Conservation (phyloP, 108 stramenopile genomes). For the Cyclotella choctawhatcheeana region DNA sequence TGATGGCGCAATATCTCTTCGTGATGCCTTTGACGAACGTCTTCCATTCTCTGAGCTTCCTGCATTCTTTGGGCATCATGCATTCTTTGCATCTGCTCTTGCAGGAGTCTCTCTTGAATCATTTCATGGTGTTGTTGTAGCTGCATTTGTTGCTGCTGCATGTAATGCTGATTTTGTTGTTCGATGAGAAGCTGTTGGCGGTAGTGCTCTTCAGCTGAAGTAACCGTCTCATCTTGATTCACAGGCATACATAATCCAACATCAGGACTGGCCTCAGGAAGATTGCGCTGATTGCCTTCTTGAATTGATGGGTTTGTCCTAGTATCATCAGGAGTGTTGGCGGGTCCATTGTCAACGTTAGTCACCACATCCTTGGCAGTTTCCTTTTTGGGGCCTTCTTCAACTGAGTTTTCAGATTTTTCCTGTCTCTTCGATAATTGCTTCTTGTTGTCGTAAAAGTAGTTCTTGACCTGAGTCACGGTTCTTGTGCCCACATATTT, state of each 20-base stretch:
- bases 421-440: constrained; percentile 55
- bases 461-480: constrained; percentile 84
- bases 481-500: constrained; percentile 75
- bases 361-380: not conserved
- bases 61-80: constrained; percentile 15
- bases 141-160: constrained; percentile 31
- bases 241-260: constrained; percentile 6
- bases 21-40: constrained; percentile 9
- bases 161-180: constrained; percentile 20
- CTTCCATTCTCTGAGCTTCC: constrained; percentile 7
- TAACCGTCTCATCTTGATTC: constrained; percentile 2
- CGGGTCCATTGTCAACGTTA: not conserved
- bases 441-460: constrained; percentile 88
- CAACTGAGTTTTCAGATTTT: constrained; percentile 8
- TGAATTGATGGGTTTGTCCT: not conserved
- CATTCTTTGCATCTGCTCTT: constrained; percentile 16
- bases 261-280: not conserved
- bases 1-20: constrained; percentile 35
- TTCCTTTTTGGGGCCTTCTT: constrained; percentile 17
- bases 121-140: constrained; percentile 34
- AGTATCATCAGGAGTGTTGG: not conserved
- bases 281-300: not conserved
- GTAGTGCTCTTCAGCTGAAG: constrained; percentile 28
- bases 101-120: constrained; percentile 17
- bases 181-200: constrained; percentile 34